A percentile compares a stretch with the other conserved stretches of the same genome.
phyloP scores from a whole-genome alignment of 371 early-diverging fungal species.

The Apophysomyces elegans region DNA sequence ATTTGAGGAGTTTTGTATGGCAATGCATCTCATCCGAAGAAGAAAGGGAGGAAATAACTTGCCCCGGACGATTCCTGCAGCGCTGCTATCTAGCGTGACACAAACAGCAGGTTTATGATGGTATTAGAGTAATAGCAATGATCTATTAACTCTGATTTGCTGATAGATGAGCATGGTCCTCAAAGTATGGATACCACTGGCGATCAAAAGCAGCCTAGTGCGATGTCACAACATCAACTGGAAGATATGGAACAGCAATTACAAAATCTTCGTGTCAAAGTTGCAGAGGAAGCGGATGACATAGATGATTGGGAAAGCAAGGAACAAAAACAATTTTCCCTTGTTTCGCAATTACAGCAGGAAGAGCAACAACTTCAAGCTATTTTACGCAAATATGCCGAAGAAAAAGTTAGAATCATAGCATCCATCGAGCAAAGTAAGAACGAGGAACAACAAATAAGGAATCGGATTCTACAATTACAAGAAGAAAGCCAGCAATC shows the following conservation, averaged over 20 bases:
- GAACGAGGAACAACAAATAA: not conserved
- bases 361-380: not conserved
- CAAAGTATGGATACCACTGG: not conserved
- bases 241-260: not conserved
- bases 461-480: not conserved
- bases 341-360: not conserved
- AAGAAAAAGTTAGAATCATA: not conserved
- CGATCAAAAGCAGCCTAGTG: not conserved
- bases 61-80: slow-evolving; percentile 54
- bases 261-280: not conserved
- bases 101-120: not conserved
- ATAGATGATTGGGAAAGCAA: not conserved
- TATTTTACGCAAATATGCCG: not conserved
- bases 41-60: slow-evolving; percentile 67
- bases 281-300: not conserved
- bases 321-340: not conserved
- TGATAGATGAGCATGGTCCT: not conserved
- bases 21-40: slow-evolving; percentile 81
- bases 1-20: slow-evolving; percentile 84
- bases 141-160: no score
- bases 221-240: not conserved
- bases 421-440: not conserved
- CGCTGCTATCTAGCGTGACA: not conserved
- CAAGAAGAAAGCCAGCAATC: not conserved
- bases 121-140: not conserved